Conservation (phyloP, 306 rosid species). For the Quercus cerris region DNA sequence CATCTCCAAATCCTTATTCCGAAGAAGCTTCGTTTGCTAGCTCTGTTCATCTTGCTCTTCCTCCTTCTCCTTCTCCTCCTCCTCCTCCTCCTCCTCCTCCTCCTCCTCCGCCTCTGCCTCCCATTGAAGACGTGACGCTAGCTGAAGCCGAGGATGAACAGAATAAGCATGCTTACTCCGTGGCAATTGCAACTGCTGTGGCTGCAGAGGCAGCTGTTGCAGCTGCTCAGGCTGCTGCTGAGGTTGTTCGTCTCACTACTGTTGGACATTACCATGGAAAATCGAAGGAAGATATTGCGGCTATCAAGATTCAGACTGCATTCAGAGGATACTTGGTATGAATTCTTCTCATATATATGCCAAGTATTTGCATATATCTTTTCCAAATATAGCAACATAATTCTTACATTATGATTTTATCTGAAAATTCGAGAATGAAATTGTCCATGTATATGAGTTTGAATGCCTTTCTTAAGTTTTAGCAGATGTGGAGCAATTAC, state of each 20-base stretch:
- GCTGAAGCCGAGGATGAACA: conserved; percentile 48
- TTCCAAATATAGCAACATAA: background rate
- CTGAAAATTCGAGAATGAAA: background rate
- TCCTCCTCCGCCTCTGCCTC: conserved; percentile 34
- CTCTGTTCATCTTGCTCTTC: conserved; percentile 16
- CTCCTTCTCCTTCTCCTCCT: conserved; percentile 3
- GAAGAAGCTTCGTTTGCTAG: conserved; percentile 23
- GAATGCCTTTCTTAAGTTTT: background rate
- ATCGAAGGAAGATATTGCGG: conserved; percentile 50
- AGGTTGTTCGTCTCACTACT: conserved; percentile 48
- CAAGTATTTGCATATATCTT: background rate
- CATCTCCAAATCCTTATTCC: conserved; percentile 18
- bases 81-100: conserved; percentile 4
- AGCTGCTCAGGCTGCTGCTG: conserved; percentile 76
- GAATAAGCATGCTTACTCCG: conserved; percentile 65
- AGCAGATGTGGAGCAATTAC: background rate
- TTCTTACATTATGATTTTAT: background rate
- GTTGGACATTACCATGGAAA: conserved; percentile 31
- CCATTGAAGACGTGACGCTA: conserved; percentile 28
- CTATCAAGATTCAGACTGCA: conserved; percentile 68
- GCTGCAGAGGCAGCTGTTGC: conserved; percentile 91
- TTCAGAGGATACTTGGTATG: conserved; percentile 77
- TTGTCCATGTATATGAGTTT: background rate
- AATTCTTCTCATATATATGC: background rate
- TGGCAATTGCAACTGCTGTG: conserved; percentile 75